Percentiles rank a stretch among this genome's conserved stretches.
These are phyloP conservation scores for Suillus variegatus DNA, from an alignment of 768 basidiomycete species.

Conservation along the genomic window DNA sequence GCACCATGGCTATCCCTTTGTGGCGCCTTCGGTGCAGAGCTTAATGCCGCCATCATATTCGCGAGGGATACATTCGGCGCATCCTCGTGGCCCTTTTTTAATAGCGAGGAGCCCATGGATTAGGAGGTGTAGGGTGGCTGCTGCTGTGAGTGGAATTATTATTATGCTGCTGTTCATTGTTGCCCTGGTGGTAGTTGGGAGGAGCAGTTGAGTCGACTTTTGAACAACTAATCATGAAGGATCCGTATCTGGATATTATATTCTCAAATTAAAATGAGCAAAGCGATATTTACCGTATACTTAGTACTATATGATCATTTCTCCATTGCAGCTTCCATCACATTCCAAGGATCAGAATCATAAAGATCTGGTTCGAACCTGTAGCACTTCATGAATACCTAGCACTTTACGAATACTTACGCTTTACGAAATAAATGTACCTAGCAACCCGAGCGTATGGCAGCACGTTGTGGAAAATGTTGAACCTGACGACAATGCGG, in stretches of 20 bases:
- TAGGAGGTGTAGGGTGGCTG: conserved; percentile 57
- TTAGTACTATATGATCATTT: background rate
- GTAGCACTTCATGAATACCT: background rate
- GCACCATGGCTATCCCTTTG: conserved; percentile 58
- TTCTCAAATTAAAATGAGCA: background rate
- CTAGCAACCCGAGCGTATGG: background rate
- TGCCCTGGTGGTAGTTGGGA: conserved; percentile 41
- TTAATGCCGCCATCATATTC: conserved; percentile 29
- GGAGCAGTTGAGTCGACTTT: background rate
- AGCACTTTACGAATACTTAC: background rate
- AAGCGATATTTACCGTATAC: background rate
- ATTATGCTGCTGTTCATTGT: conserved; percentile 51
- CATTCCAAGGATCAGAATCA: background rate
- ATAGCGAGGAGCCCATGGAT: conserved; percentile 38
- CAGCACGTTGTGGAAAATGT: background rate
- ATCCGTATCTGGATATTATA: too few species aligned
- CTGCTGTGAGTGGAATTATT: conserved; percentile 56
- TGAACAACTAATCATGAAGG: background rate
- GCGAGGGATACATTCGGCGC: conserved; percentile 21
- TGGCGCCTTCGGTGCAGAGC: conserved; percentile 47
- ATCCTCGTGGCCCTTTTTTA: conserved; percentile 19
- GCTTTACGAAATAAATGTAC: background rate
- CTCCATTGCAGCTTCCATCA: background rate
- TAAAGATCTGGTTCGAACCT: background rate
- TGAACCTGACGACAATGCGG: background rate